Evolutionary conservation across 192 early-diverging fungal species (phyloP).

Genomic region (Backusella liffmaniae): DNA sequence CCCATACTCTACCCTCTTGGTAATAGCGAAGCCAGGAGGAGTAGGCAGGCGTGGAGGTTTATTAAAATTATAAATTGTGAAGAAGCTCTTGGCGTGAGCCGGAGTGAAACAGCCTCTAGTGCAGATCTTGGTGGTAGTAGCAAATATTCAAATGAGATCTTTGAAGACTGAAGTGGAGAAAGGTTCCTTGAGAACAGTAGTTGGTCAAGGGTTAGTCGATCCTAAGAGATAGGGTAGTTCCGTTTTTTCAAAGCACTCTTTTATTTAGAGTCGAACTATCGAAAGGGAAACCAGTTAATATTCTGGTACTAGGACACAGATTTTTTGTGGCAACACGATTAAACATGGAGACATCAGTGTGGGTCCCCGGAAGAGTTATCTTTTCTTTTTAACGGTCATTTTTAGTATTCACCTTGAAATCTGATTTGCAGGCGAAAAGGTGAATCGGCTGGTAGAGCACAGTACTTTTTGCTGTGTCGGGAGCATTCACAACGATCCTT

Average conservation of each 20-base stretch:
- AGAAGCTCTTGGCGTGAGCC: conserved; percentile 61
- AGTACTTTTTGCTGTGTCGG: conserved; percentile 52
- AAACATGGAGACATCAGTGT: conserved; percentile 67
- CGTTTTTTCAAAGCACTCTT: conserved; percentile 21
- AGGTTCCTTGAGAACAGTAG: conserved; percentile 72
- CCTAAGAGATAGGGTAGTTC: conserved; percentile 56
- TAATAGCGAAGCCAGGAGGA: conserved; percentile 56
- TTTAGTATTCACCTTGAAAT: conserved; percentile 53
- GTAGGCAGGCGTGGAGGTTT: conserved; percentile 68
- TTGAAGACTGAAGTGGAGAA: conserved; percentile 86
- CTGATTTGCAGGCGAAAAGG: conserved; percentile 63
- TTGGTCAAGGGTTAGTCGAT: conserved; percentile 78
- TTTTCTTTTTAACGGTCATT: conserved; percentile 65
- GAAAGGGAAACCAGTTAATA: conserved; percentile 81
- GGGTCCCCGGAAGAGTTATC: conserved; percentile 69
- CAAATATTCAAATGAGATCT: conserved; percentile 81
- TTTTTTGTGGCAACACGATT: conserved; percentile 64
- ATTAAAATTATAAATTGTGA: conserved; percentile 24
- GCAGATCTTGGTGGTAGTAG: conserved; percentile 81
- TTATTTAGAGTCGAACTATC: conserved; percentile 41
- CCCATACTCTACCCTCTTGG: conserved; percentile 66
- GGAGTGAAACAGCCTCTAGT: conserved; percentile 66
- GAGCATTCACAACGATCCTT: conserved; percentile 62
- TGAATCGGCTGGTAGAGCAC: conserved; percentile 51
- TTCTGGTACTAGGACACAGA: conserved; percentile 74